Evolutionary conservation across 192 early-diverging fungal species (phyloP).

Genomic region (Rhizoclosmatium sp.): DNA sequence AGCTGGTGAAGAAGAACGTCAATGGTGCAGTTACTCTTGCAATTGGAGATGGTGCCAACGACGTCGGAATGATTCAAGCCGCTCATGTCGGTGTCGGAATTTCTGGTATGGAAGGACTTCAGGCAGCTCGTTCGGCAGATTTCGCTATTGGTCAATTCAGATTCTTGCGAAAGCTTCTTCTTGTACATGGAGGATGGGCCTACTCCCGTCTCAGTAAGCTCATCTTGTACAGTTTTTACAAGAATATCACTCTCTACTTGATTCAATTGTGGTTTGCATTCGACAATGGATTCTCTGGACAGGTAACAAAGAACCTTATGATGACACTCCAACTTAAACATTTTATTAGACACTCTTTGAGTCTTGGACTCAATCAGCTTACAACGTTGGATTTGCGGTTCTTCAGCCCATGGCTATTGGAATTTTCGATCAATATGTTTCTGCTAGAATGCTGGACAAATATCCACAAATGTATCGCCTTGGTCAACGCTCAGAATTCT

Average conservation of each 20-base stretch:
- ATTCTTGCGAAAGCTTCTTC: slow-evolving; percentile 90
- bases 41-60: slow-evolving; percentile 99
- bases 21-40: slow-evolving; percentile 87
- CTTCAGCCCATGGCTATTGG: slow-evolving; percentile 95
- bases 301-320: slow-evolving; percentile 36
- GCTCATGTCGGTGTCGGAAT: slow-evolving; percentile 99
- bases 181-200: slow-evolving; percentile 98
- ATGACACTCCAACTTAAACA: background rate
- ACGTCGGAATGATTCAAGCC: slow-evolving; percentile 99
- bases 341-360: slow-evolving; percentile 86
- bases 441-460: slow-evolving; percentile 90
- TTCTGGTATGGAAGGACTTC: slow-evolving; percentile 93
- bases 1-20: slow-evolving; percentile 92
- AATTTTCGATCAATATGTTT: slow-evolving; percentile 97
- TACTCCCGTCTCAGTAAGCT: slow-evolving; percentile 95
- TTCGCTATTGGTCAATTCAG: slow-evolving; percentile 99
- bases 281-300: slow-evolving; percentile 95
- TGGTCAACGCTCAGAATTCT: slow-evolving; percentile 62
- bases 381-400: slow-evolving; percentile 94
- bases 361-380: slow-evolving; percentile 95
- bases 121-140: slow-evolving; percentile 95
- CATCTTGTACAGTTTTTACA: slow-evolving; percentile 98
- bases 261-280: slow-evolving; percentile 97
- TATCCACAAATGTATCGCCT: slow-evolving; percentile 95
- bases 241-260: slow-evolving; percentile 97